phyloP scores from a whole-genome alignment of 495 filamentous ascomycete genomes.

The Daldinia grandis region DNA sequence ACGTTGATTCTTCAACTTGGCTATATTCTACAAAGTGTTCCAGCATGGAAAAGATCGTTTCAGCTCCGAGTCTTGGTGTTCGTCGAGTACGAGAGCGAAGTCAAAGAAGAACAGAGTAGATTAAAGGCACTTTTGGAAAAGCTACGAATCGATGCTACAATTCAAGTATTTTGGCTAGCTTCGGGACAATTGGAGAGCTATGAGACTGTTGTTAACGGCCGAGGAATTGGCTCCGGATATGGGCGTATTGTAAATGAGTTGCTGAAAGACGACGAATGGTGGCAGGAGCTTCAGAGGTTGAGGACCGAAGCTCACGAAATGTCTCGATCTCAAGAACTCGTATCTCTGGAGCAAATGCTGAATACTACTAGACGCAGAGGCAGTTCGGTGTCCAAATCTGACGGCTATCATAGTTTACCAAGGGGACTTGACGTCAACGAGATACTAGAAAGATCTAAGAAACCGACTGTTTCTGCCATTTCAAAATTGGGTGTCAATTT shows the following conservation, averaged over 20 bases:
- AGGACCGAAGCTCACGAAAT: constrained; percentile 65
- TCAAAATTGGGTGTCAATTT: constrained; percentile 68
- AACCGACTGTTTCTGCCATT: constrained; percentile 71
- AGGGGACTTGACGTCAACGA: constrained; percentile 50
- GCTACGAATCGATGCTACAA: constrained; percentile 79
- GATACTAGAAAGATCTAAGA: constrained; percentile 55
- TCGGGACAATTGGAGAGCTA: constrained; percentile 76
- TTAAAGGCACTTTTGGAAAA: constrained; percentile 81
- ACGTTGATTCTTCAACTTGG: constrained; percentile 87
- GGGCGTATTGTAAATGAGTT: constrained; percentile 63
- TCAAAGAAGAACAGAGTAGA: constrained; percentile 77
- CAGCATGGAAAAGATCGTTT: constrained; percentile 81
- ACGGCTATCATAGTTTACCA: constrained; percentile 37
- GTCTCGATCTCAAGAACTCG: constrained; percentile 51
- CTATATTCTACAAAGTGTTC: constrained; percentile 83
- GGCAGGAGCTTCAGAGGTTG: constrained; percentile 74
- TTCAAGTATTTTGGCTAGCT: constrained; percentile 83
- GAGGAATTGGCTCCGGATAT: constrained; percentile 53
- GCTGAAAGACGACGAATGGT: constrained; percentile 79
- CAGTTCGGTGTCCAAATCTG: constrained; percentile 38
- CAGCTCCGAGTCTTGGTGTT: constrained; percentile 81
- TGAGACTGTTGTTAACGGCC: constrained; percentile 79
- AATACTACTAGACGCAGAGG: constrained; percentile 48
- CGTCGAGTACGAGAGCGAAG: constrained; percentile 87
- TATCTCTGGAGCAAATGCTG: constrained; percentile 45